Evolutionary conservation across 805 yeast genomes (phyloP), one percentile per base, ranked within the genome.

Genomic region (Candida argentea): DNA sequence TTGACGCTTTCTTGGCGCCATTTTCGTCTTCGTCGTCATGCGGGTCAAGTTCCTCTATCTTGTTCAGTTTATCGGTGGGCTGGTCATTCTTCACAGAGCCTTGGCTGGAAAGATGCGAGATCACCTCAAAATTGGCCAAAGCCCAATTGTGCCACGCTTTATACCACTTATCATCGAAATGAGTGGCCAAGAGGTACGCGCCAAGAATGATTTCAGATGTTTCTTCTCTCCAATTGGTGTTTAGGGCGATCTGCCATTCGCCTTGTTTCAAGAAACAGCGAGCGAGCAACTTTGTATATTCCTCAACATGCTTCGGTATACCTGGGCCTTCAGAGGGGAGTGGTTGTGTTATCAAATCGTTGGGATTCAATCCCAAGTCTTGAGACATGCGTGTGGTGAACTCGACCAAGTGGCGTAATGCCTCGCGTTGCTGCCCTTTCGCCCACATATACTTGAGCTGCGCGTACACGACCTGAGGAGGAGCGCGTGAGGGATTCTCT

Each of bases 111-210:
- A 66, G 57, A 16, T 79, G 63, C 0, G 95, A 80, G 13, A 89
- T 80, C 1, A 89, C 97, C 48, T 91, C 96, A 49, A 87, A 91
- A 52, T 93, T 91, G 1, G 97, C 96, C 46, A 93, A 63, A 0
- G 98, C 98, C 99, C 99, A 91, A 47, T 86, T 89, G 50, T 91
- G 99, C 98, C 98, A 93, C 11, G 97, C 98, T 48, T 93, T 91
- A 46, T 91, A 91, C 95, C 98, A 91, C 14, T 72, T 70, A 20
- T 72, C 66, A 49, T 91, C 96, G 52, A 91, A 89, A 49, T 87
- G 95, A 0, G 98, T 89, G 0, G 98, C 97, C 38, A 91, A 63
- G 31, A 91, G 59, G 49, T 84, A 91, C 0, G 96, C 86, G 8
- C 96, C 95, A 34, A 91, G 58, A 38, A 91, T 85, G 2, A 87